Percentiles rank a stretch among this genome's conserved stretches.
Conservation (phyloP, 331 rosid genomes). For the Rhamnella rubrinervis region DNA sequence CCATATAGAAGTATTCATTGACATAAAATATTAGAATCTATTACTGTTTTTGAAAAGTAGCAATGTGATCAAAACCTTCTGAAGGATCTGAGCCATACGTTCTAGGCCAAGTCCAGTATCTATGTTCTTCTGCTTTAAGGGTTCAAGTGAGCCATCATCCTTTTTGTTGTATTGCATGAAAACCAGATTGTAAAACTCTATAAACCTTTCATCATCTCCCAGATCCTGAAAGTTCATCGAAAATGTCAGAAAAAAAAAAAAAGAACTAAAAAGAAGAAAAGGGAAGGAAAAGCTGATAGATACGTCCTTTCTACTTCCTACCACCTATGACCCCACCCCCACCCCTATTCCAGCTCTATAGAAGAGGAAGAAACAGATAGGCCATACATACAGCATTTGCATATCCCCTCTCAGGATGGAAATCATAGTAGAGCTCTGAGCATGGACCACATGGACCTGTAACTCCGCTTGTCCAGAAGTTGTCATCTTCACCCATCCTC, state of each 20-base stretch:
- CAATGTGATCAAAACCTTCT: constrained; percentile 53
- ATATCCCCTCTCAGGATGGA: constrained; percentile 81
- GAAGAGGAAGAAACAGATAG: not conserved
- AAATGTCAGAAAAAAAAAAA: not conserved
- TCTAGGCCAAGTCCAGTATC: constrained; percentile 97
- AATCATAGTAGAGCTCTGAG: constrained; percentile 92
- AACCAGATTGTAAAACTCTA: constrained; percentile 89
- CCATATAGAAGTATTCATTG: not conserved
- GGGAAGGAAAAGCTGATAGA: not conserved
- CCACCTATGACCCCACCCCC: not conserved
- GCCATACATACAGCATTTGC: constrained; percentile 49
- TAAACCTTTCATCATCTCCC: constrained; percentile 76
- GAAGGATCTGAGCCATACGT: constrained; percentile 92
- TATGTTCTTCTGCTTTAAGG: constrained; percentile 86
- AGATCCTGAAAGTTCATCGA: constrained; percentile 64
- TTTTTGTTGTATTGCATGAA: constrained; percentile 95
- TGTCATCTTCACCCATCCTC: constrained; percentile 92
- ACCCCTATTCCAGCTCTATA: not conserved
- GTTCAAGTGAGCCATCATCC: constrained; percentile 79
- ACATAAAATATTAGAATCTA: constrained; percentile 11
- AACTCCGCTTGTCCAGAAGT: constrained; percentile 89
- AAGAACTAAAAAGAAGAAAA: not conserved
- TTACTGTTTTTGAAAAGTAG: constrained; percentile 5
- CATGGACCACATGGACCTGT: constrained; percentile 97
- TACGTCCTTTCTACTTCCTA: not conserved